These are phyloP conservation scores for Lonicera japonica DNA, from an alignment of 129 eudicot genomes.

Conservation along the genomic window DNA sequence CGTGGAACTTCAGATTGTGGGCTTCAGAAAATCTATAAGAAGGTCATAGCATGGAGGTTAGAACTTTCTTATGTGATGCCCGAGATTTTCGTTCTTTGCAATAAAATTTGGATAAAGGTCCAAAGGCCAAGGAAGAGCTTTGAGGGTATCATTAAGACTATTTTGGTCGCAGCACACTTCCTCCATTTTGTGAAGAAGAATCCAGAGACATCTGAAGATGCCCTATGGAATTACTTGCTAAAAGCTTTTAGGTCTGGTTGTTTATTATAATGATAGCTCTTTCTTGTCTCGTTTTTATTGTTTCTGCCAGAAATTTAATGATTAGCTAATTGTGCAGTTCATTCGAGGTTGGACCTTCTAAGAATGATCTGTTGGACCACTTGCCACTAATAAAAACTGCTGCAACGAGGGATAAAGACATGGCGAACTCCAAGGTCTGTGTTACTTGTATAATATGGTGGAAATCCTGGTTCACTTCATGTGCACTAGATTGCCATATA, in stretches of 20 bases:
- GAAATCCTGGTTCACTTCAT: too few species aligned
- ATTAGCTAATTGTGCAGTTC: conserved; percentile 26
- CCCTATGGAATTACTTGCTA: conserved; percentile 36
- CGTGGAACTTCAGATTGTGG: conserved; percentile 46
- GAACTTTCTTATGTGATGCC: conserved; percentile 44
- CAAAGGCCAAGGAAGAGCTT: conserved; percentile 34
- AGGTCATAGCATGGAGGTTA: conserved; percentile 62
- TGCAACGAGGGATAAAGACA: conserved; percentile 36
- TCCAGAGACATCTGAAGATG: conserved; percentile 21
- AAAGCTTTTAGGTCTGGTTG: conserved; percentile 40
- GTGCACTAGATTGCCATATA: too few species aligned
- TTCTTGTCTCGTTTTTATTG: not conserved
- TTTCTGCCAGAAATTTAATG: not conserved
- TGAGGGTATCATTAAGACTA: conserved; percentile 27
- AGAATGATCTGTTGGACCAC: conserved; percentile 44
- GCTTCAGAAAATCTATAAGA: conserved; percentile 27
- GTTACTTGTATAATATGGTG: too few species aligned
- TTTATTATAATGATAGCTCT: not conserved
- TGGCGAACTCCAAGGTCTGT: conserved; percentile 49
- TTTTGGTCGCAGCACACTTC: conserved; percentile 35
- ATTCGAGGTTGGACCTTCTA: conserved; percentile 39
- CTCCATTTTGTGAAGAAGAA: conserved; percentile 58
- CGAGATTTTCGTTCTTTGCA: conserved; percentile 46
- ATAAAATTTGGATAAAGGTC: conserved; percentile 48
- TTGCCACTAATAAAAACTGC: conserved; percentile 34